Evolutionary conservation across 2,329 filamentous ascomycete species (phyloP).

Genomic region (Raffaelea arxii): DNA sequence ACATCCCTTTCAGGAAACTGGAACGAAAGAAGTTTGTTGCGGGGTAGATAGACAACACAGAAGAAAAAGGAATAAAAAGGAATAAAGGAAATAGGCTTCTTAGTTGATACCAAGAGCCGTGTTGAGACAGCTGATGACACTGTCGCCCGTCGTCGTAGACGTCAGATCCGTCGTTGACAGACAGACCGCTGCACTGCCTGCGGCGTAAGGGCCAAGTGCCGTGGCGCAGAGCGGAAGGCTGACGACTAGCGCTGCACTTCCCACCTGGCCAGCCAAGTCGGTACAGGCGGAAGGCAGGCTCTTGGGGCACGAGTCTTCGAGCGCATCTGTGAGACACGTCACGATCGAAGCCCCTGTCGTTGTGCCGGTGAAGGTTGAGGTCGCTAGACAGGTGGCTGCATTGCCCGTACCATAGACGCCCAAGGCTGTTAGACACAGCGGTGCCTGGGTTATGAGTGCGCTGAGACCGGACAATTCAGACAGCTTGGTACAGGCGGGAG

Average conservation of each 20-base stretch:
- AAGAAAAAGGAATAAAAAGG: not conserved
- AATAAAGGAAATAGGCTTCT: not conserved
- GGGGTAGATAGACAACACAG: not conserved
- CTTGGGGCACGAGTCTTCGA: conserved; percentile 7
- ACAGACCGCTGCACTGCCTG: conserved; percentile 9
- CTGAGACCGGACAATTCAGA: too few relatives aligned
- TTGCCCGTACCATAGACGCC: conserved; percentile 17
- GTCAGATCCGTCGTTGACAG: conserved; percentile 4
- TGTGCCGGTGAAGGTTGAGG: not conserved
- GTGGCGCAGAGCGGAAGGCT: conserved; percentile 18
- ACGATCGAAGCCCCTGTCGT: conserved; percentile 6
- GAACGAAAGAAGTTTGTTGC: not conserved
- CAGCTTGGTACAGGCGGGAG: conserved; percentile 2
- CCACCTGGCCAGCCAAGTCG: not conserved
- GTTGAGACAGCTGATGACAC: not conserved
- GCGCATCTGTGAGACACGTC: conserved; percentile 5
- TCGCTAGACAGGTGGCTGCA: conserved; percentile 5
- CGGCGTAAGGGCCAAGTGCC: conserved; percentile 17
- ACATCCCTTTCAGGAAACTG: too few relatives aligned
- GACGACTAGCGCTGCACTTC: conserved; percentile 12
- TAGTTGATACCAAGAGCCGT: not conserved
- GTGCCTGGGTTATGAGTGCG: conserved; percentile 17
- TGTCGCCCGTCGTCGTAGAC: not conserved
- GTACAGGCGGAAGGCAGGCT: conserved; percentile 10
- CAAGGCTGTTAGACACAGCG: conserved; percentile 18